These are phyloP conservation scores for Dactylellina cionopaga DNA, from an alignment of 2,329 filamentous ascomycete genomes.

Conservation along the genomic window DNA sequence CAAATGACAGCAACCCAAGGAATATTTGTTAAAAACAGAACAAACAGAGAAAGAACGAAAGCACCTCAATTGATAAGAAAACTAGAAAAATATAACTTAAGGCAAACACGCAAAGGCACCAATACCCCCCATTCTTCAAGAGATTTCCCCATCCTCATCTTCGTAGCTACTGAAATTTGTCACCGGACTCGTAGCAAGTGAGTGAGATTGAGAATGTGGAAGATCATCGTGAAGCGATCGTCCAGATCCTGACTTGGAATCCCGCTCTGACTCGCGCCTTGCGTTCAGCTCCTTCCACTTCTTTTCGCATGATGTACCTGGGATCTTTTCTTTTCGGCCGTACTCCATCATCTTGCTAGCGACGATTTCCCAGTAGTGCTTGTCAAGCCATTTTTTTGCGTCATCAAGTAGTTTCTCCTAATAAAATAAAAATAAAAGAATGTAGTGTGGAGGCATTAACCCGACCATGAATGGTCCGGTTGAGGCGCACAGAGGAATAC, in stretches of 20 bases:
- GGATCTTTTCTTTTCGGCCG: slow-evolving; percentile 59
- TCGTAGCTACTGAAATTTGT: slow-evolving; percentile 38
- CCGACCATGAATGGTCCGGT: slow-evolving; percentile 8
- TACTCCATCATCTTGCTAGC: slow-evolving; percentile 58
- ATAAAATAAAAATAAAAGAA: slow-evolving; percentile 27
- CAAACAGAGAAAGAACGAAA: slow-evolving; percentile 4
- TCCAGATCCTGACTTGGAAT: slow-evolving; percentile 39
- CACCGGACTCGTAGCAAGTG: slow-evolving; percentile 17
- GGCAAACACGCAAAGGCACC: not conserved
- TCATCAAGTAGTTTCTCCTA: slow-evolving; percentile 58
- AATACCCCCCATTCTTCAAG: too few relatives aligned
- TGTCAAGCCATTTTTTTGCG: slow-evolving; percentile 58
- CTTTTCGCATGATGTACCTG: slow-evolving; percentile 58
- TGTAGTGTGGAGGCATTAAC: slow-evolving; percentile 18
- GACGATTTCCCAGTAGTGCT: slow-evolving; percentile 58
- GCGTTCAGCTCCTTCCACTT: slow-evolving; percentile 59
- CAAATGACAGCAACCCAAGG: slow-evolving; percentile 18
- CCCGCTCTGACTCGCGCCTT: slow-evolving; percentile 34
- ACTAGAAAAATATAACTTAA: not conserved
- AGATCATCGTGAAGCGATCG: slow-evolving; percentile 42
- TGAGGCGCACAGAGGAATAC: slow-evolving; percentile 29
- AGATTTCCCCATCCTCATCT: slow-evolving; percentile 24
- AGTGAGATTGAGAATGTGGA: slow-evolving; percentile 35
- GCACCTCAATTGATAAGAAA: too few relatives aligned
- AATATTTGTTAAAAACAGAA: not conserved